Evolutionary conservation across 148 eudicot species (phyloP).

Genomic region (Spergularia marina): DNA sequence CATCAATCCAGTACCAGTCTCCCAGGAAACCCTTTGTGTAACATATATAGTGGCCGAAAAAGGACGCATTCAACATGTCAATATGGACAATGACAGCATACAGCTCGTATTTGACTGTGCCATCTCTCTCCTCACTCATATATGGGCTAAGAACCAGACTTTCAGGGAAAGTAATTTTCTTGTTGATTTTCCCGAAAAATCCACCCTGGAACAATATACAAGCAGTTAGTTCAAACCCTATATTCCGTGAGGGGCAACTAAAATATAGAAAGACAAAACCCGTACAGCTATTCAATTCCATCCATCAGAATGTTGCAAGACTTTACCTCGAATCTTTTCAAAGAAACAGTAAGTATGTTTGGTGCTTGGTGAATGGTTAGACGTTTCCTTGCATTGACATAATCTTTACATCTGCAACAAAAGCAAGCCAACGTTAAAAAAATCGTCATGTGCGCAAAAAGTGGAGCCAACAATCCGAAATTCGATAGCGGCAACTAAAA

Average conservation of each 20-base stretch:
- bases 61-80: slow-evolving; percentile 96
- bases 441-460: background rate
- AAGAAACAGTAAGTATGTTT: slow-evolving; percentile 85
- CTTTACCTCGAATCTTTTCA: slow-evolving; percentile 91
- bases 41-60: slow-evolving; percentile 90
- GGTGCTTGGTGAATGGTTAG: slow-evolving; percentile 71
- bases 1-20: slow-evolving; percentile 89
- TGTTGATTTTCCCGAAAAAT: slow-evolving; percentile 91
- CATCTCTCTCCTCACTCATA: slow-evolving; percentile 75
- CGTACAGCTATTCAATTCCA: background rate
- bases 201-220: slow-evolving; percentile 61
- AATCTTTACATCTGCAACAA: slow-evolving; percentile 76
- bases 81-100: slow-evolving; percentile 91
- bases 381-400: slow-evolving; percentile 88
- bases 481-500: background rate
- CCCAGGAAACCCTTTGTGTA: slow-evolving; percentile 74
- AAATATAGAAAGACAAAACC: background rate
- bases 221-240: background rate
- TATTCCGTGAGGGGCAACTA: background rate
- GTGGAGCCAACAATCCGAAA: background rate
- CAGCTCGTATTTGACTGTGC: slow-evolving; percentile 58
- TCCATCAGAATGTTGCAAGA: background rate
- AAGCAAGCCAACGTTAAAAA: background rate
- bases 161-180: slow-evolving; percentile 79
- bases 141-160: slow-evolving; percentile 71